Evolutionary conservation across 1,284 basidiomycete genomes (phyloP), one percentile per base, ranked within the genome.

Genomic region (Pseudomicrostroma phylloplanum): DNA sequence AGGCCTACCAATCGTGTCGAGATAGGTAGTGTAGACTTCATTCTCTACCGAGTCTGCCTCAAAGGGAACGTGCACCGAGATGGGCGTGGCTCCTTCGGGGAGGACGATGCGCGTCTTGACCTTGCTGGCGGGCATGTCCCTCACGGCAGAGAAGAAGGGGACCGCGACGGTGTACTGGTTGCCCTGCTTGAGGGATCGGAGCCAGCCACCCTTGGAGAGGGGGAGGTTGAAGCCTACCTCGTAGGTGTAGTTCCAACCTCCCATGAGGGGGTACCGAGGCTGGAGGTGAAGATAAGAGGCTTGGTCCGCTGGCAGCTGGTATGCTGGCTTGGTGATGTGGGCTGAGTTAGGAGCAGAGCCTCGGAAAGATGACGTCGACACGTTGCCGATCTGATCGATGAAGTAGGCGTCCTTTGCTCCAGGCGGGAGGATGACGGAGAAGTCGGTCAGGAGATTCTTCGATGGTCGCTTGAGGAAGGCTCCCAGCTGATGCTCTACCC

Each of bases 221-320:
- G 63, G 61, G 13, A 90, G 88, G 73, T 97, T 92, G 85, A 89
- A 99, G 2, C 96, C 96, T 12, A 97, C 83, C 6, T 89, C 91
- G 81, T 94, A 98, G 49, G 84, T 86, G 81, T 96, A 98, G 79
- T 96, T 97, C 96, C 96, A 99, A 19, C 94, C 92, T 36, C 96
- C 96, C 65, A 97, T 81, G 26, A 99, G 75, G 8, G 96, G 96
- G 80, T 93, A 99, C 43, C 96, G 85, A 0, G 96, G 94, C 54
- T 84, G 84, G 54, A 98, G 78, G 73, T 97, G 92, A 2, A 78
- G 72, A 41, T 87, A 86, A 8, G 85, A 82, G 13, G 84, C 80
- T 55, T 70, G 67, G 13, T 53, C 58, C 17, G 57, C 12, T 42
- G 58, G n/a, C 56, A 62, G n/a, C 60, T 68, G n/a, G 64, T 71